phyloP scores from a whole-genome alignment of 345 rosid species.

The Camelina sativa region DNA sequence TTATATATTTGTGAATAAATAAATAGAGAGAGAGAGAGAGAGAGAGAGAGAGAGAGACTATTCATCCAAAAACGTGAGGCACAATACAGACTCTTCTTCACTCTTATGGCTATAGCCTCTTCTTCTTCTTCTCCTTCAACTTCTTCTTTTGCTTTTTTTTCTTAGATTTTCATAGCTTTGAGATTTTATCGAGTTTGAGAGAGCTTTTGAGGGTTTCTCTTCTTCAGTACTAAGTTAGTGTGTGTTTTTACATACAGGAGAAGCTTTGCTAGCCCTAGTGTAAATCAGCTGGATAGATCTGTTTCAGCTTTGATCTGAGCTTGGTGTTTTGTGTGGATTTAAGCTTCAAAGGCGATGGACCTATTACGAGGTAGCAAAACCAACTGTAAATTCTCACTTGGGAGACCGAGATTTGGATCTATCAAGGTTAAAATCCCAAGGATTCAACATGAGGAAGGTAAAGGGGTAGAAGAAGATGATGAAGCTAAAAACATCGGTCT shows the following conservation, averaged over 20 bases:
- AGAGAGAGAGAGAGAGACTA: conserved; percentile 33
- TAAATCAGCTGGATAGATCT: conserved; percentile 36
- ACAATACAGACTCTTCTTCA: conserved; percentile 47
- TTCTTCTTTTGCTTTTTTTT: conserved; percentile 11
- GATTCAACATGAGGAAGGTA: conserved; percentile 10
- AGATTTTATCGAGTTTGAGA: conserved; percentile 24
- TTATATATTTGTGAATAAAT: neutral
- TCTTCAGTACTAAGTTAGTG: conserved; percentile 30
- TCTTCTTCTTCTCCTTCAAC: conserved; percentile 6
- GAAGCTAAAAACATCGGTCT: conserved; percentile 15
- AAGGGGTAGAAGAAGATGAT: conserved; percentile 23
- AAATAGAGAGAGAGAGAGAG: conserved; percentile 32
- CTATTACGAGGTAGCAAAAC: conserved; percentile 7
- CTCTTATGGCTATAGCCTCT: conserved; percentile 26
- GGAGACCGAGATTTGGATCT: conserved; percentile 31
- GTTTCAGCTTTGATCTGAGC: conserved; percentile 26
- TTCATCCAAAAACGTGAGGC: conserved; percentile 46
- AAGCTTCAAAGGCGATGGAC: conserved; percentile 34
- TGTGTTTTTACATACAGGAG: neutral
- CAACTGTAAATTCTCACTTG: conserved; percentile 34
- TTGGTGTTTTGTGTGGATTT: conserved; percentile 20
- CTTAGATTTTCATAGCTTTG: conserved; percentile 15
- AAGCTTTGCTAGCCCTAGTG: conserved; percentile 5
- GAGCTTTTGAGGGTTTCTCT: conserved; percentile 11
- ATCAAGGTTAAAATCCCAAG: conserved; percentile 34